Evolutionary conservation across 169 alveolate genomes (phyloP), one percentile per base, ranked within the genome.

Genomic region (Eimeria maxima): DNA sequence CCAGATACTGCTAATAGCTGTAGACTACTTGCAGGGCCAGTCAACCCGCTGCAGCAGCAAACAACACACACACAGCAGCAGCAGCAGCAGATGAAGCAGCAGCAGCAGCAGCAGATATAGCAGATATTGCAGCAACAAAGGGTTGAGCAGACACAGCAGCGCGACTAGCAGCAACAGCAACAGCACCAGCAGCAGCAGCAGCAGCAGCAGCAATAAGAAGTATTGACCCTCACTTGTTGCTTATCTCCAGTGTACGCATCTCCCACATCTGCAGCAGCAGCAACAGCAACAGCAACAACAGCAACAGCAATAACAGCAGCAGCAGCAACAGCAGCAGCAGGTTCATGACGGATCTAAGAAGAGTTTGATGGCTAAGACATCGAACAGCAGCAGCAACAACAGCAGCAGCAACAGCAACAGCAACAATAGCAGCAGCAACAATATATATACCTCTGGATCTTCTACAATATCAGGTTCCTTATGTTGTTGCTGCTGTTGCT

Each of bases 261-360:
- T 78, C 88, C 88, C 88, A 78, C 42, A 8, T n/a, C 92, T 53
- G 74, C 92, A 80, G 89, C 89, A 80, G 67, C 89, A 80, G 65
- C 89, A 80, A 65, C 89, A 47, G 89, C 67, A 80, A 20, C 57
- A 80, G 65, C 89, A 80, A 65, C 24, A 80, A 50, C 60, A 80
- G 67, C 45, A 45, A 16, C 67, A 44, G 89, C 89, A 18, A 20
- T 4, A 38, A 6, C 45, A 44, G 89, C 89, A 80, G 65, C 89
- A 80, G 67, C 89, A 80, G 89, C 65, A 44, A 16, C 67, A 80
- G 89, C 89, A 44, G 69, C 89, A 73, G 45, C 83, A 73, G n/a
- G n/a, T n/a, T n/a, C n/a, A n/a, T n/a, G n/a, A n/a, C n/a, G n/a
- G n/a, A n/a, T n/a, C n/a, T n/a, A n/a, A n/a, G n/a, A n/a, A n/a